These are phyloP conservation scores for Perilla frutescens DNA, from an alignment of 257 asterid genomes.

Conservation along the genomic window DNA sequence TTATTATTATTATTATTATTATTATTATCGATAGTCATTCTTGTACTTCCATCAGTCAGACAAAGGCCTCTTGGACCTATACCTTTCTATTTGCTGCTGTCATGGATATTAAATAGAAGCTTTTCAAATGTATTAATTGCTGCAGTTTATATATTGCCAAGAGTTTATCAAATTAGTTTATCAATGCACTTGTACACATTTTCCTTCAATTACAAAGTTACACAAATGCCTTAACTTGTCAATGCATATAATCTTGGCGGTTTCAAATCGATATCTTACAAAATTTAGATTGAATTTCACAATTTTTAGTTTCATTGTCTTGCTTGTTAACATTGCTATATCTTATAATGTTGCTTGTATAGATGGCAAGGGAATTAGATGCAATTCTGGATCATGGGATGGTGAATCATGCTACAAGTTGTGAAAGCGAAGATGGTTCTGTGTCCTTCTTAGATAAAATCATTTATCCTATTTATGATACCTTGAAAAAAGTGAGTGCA, in stretches of 20 bases:
- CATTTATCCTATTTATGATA: conserved; percentile 68
- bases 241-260: conserved; percentile 16
- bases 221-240: conserved; percentile 15
- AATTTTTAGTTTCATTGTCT: conserved; percentile 27
- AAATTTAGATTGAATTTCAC: background rate
- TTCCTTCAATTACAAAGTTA: conserved; percentile 13
- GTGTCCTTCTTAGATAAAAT: conserved; percentile 78
- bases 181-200: background rate
- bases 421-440: conserved; percentile 57
- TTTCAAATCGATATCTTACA: conserved; percentile 11
- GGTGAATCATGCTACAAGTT: conserved; percentile 65
- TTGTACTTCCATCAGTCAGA: conserved; percentile 4
- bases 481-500: conserved; percentile 59
- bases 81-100: conserved; percentile 13
- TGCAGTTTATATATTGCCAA: conserved; percentile 22
- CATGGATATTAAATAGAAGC: conserved; percentile 18
- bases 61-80: conserved; percentile 10
- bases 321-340: conserved; percentile 30
- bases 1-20: too few species aligned
- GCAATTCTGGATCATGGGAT: conserved; percentile 85
- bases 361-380: conserved; percentile 98
- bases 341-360: conserved; percentile 31
- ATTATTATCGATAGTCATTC: too few species aligned
- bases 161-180: background rate
- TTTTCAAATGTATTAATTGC: background rate